Conservation (phyloP, 805 yeast species). For the Lipomyces sp. region DNA sequence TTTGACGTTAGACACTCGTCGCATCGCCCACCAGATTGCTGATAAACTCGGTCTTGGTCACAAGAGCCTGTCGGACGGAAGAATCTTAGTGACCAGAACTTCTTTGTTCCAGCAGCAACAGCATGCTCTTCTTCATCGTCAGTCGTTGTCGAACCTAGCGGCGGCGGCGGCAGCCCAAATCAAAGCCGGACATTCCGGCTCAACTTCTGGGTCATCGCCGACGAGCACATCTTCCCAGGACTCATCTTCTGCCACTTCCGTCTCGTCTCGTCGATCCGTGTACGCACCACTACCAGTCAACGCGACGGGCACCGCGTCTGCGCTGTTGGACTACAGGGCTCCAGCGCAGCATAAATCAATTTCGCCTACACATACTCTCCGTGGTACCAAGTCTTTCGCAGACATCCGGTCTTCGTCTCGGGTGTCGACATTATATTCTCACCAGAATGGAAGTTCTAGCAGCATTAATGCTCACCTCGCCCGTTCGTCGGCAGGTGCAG, state of each 20-base stretch:
- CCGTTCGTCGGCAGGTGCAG: background rate
- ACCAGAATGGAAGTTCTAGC: slow-evolving; percentile 30
- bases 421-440: slow-evolving; percentile 22
- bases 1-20: slow-evolving; percentile 54
- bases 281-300: slow-evolving; percentile 19
- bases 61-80: slow-evolving; percentile 47
- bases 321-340: slow-evolving; percentile 22
- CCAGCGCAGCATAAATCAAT: slow-evolving; percentile 13
- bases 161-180: background rate
- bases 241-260: background rate
- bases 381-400: slow-evolving; percentile 43
- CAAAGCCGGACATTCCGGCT: background rate
- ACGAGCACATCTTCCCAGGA: background rate
- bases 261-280: slow-evolving; percentile 16
- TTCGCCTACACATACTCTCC: slow-evolving; percentile 25
- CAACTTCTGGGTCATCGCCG: background rate
- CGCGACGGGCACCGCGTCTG: slow-evolving; percentile 21
- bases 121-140: slow-evolving; percentile 5
- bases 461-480: slow-evolving; percentile 12
- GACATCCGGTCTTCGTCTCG: slow-evolving; percentile 43
- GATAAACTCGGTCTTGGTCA: slow-evolving; percentile 61
- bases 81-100: slow-evolving; percentile 41
- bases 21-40: slow-evolving; percentile 65
- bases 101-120: slow-evolving; percentile 41
- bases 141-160: background rate